Evolutionary conservation across 73 alveolate genomes (phyloP).

Genomic region (Paramecium bursaria): DNA sequence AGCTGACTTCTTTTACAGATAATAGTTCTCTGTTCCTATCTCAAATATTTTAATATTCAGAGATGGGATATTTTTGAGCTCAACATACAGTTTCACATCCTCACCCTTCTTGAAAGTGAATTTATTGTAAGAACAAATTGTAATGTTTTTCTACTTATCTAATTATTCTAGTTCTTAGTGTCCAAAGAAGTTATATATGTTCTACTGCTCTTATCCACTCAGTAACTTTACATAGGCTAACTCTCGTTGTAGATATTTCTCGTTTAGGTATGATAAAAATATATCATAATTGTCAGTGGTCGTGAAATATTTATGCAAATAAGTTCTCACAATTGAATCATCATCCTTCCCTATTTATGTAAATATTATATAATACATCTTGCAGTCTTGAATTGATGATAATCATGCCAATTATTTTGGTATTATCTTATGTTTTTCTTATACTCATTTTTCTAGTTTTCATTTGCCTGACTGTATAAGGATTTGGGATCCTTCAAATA

Average conservation of each 20-base stretch:
- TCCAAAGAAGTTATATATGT: not conserved
- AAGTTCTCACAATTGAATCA: not conserved
- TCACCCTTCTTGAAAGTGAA: constrained; percentile 77
- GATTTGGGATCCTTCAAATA: too few species aligned
- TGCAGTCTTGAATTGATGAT: too few species aligned
- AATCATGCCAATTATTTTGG: too few species aligned
- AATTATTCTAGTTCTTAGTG: constrained; percentile 30
- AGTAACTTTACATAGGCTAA: constrained; percentile 1
- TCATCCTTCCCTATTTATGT: too few species aligned
- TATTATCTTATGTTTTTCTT: too few species aligned
- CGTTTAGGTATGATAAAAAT: constrained; percentile 3
- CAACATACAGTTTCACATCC: constrained; percentile 73
- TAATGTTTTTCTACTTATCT: constrained; percentile 45
- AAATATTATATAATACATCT: too few species aligned
- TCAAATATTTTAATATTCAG: constrained; percentile 80
- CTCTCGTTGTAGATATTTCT: not conserved
- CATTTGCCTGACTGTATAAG: too few species aligned
- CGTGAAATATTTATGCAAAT: not conserved
- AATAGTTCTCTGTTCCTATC: constrained; percentile 85
- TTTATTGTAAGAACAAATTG: constrained; percentile 73
- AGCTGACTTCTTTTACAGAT: constrained; percentile 65
- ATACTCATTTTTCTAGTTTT: too few species aligned
- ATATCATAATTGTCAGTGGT: not conserved
- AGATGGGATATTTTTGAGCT: constrained; percentile 79
- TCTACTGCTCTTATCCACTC: constrained; percentile 32